phyloP scores from a whole-genome alignment of 2,329 filamentous ascomycete species.

The Colletotrichum agaves region DNA sequence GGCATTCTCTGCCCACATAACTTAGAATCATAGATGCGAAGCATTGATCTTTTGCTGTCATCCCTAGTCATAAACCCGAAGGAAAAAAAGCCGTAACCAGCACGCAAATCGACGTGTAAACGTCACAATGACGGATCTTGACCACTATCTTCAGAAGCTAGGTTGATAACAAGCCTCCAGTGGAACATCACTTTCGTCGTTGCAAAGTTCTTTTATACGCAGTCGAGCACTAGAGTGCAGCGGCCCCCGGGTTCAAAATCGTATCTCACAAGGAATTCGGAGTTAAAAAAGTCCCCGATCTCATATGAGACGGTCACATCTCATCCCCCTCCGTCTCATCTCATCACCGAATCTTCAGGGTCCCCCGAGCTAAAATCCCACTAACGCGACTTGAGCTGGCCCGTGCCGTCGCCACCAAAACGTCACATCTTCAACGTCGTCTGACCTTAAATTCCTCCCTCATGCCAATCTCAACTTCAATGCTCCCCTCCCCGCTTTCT shows the following conservation, averaged over 20 bases:
- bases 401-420: slow-evolving; percentile 9
- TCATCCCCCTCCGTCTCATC: background rate
- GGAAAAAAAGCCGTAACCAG: no score
- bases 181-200: no score
- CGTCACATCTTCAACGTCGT: background rate
- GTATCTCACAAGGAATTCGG: no score
- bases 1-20: no score
- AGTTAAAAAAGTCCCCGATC: no score
- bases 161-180: no score
- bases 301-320: no score
- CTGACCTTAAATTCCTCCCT: background rate
- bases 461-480: background rate
- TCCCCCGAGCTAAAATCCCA: background rate
- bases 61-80: background rate
- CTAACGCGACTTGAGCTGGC: background rate
- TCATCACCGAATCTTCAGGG: background rate
- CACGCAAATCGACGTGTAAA: background rate
- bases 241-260: no score
- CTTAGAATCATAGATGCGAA: no score
- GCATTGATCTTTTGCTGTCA: no score
- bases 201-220: no score
- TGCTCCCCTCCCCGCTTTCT: background rate
- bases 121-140: slow-evolving; percentile 1
- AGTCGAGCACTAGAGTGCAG: no score
- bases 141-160: background rate